Evolutionary conservation across 75 land plant species (phyloP).

Genomic region (Sequoiadendron giganteum): DNA sequence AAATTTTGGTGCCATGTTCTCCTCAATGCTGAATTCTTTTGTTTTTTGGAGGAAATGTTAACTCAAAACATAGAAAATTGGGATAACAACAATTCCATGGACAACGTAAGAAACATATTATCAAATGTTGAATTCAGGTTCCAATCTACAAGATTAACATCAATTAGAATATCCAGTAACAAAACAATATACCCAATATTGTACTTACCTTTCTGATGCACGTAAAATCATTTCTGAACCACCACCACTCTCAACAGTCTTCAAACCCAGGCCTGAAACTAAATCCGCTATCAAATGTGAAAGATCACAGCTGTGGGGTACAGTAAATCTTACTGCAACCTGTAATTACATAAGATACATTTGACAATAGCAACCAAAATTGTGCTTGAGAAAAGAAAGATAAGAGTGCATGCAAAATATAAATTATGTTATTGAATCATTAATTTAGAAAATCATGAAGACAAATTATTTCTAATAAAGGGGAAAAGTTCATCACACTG

Average conservation of each 20-base stretch:
- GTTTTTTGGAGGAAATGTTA: neutral
- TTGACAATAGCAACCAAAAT: neutral
- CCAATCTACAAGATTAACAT: neutral
- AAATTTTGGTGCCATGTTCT: neutral
- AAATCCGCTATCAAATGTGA: conserved; percentile 61
- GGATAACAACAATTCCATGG: neutral
- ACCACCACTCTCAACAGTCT: conserved; percentile 43
- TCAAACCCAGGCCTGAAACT: conserved; percentile 72
- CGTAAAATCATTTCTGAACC: conserved; percentile 74
- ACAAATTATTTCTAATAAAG: neutral
- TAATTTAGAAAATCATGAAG: neutral
- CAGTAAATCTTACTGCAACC: conserved; percentile 58
- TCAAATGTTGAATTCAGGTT: neutral
- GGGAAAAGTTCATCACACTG: neutral
- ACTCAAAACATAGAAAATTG: neutral
- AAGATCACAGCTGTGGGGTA: conserved; percentile 64
- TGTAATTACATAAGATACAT: conserved; percentile 11
- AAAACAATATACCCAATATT: neutral
- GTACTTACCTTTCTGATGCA: conserved; percentile 73
- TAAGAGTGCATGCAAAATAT: neutral
- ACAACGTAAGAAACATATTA: neutral
- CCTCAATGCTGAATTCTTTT: too few species aligned
- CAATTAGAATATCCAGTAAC: neutral
- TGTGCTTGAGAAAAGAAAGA: neutral
- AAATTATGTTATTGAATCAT: neutral